Evolutionary conservation across 768 basidiomycete genomes (phyloP), one percentile per base, ranked within the genome.

Genomic region (Amyloporia xantha): DNA sequence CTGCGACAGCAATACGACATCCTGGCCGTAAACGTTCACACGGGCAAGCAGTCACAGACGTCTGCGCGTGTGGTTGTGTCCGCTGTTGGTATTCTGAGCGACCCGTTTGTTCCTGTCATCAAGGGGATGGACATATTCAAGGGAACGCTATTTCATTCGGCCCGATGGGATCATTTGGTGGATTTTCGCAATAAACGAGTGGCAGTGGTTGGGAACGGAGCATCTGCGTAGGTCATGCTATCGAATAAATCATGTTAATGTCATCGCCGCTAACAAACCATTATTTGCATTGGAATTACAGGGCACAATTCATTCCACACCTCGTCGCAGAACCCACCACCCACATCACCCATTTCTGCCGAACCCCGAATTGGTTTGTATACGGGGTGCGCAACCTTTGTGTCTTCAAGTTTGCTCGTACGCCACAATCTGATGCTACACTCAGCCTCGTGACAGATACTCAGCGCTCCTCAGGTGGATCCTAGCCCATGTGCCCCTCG

Each of bases 141-240:
- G 36, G 67, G 38, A 13, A 7, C 38, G 36, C 55, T 15, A 64
- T 60, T 33, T 17, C 68, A 69, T 44, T 60, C 62, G 2, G 54
- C 62, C 11, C 25, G 51, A 11, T 69, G 66, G 66, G 26, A 56
- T 4, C 48, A 58, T 23, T 52, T 53, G 19, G 54, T 67, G 4
- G 41, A 57, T 9, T 49, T 67, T 2, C 24, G 41, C n/a, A 54
- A 56, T 3, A 67, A 67, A 49, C 48, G 51, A 15, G 56, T 69
- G 10, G 68, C 59, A 0, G 54, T 69, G 2, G 56, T 68, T 20
- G 68, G 67, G 19, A 67, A 62, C 44, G 66, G 66, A 2, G 57
- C 58, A 17, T 60, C 61, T 3, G 65, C 57, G 39, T 62, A 25
- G 15, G 59, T 47, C 11, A 21, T 7, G 10, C 15, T 9, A 13